Evolutionary conservation across 768 basidiomycete species (phyloP), one percentile per base, ranked within the genome.

Genomic region (Suillus americanus): DNA sequence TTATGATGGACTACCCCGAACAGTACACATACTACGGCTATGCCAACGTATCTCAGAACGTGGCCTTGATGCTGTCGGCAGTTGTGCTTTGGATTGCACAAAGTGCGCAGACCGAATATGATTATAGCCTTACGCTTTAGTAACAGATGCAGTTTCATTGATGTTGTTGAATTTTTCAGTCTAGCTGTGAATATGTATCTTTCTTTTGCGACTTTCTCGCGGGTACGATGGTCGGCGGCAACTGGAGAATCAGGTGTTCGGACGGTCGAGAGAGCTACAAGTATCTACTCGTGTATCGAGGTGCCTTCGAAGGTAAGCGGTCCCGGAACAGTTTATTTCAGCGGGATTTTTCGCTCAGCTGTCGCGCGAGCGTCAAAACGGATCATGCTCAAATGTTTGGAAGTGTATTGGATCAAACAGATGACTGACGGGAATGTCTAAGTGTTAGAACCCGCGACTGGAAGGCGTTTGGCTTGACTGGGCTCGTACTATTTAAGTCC

Each of bases 31-130:
- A 95, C 77, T 98, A 95, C 74, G 97, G 97, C 25, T 92, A 94
- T 66, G 94, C 95, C 54, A 96, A 95, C 75, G 94, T 99, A n/a
- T 89, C 90, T 12, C 95, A 97, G 81, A 97, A 95, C 72, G 87
- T 91, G 16, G 86, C 87, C 5, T 81, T 93, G 64, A 92, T 93
- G 91, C 81, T 90, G 43, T 95, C 94, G 20, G 88, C 90, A 1
- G 84, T 96, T 66, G 86, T 97, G 3, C 83, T 98, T 16, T 98
- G 97, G 97, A 83, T 95, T 62, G 92, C 95, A 4, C 95, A 97
- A 81, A 93, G 85, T 66, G 82, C 86, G 2, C 86, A 87, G 66
- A 86, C 85, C 68, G 97, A 99, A 76, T 97, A 97, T 78, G 95
- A 98, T 74, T 98, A 97, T 75, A 94, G 91, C 70, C 82, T 98